Percentiles rank a stretch among this genome's conserved stretches.
Conservation (phyloP, 768 basidiomycete species). For the Pholiota microspora region DNA sequence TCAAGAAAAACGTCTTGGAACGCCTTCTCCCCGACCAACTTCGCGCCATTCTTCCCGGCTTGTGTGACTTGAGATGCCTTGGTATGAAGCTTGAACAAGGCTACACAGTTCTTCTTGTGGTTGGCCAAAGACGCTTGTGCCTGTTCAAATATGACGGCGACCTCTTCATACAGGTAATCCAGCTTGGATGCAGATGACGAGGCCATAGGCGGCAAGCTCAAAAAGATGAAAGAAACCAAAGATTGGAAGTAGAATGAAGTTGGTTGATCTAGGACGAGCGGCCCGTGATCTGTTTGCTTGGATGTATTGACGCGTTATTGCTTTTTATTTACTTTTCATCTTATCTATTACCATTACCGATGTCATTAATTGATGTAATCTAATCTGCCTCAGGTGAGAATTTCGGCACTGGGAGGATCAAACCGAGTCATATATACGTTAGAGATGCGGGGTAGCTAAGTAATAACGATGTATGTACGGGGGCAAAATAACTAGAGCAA, state of each 20-base stretch:
- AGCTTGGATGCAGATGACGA: conserved; percentile 19
- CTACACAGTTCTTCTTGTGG: conserved; percentile 91
- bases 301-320: conserved; percentile 26
- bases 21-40: conserved; percentile 70
- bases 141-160: conserved; percentile 66
- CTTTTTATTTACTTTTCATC: conserved; percentile 15
- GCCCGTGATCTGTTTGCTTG: conserved; percentile 15
- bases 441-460: conserved; percentile 10
- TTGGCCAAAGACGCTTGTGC: conserved; percentile 77
- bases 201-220: conserved; percentile 18
- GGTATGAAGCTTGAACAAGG: conserved; percentile 79
- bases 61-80: conserved; percentile 58
- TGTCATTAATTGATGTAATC: too few species aligned
- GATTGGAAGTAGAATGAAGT: conserved; percentile 11
- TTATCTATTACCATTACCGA: conserved; percentile 14
- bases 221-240: neutral
- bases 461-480: neutral
- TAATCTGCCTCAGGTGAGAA: too few species aligned
- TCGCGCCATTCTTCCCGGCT: conserved; percentile 39
- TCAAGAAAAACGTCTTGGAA: conserved; percentile 78
- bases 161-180: conserved; percentile 31
- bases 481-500: conserved; percentile 3
- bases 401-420: conserved; percentile 13
- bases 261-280: conserved; percentile 11
- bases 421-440: conserved; percentile 19